Evolutionary conservation across 768 basidiomycete species (phyloP), one percentile per base, ranked within the genome.

Genomic region (Macrolepiota dolichaula): DNA sequence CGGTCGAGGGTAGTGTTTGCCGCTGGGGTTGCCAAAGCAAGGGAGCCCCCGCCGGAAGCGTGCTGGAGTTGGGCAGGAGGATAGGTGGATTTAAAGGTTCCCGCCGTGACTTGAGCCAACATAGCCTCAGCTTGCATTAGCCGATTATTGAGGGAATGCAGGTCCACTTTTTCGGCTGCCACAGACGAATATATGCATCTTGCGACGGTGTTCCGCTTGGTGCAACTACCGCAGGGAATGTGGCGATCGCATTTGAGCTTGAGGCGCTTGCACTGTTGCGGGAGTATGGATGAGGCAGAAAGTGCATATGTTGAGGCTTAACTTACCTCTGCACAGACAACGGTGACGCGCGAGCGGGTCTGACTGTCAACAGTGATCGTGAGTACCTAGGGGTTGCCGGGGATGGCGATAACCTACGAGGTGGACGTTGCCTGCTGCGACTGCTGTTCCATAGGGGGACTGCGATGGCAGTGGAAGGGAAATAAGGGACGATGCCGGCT

Each of bases 91-190:
- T 77, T 70, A 63, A 77, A 77, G 10, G 73, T 67, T 9, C 79
- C 79, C 44, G 74, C 69, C 6, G 78, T 77, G 4, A 86, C 70
- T 65, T 83, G 78, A 4, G 81, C 79, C 17, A 89, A 73, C 47
- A 81, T 75, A 2, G 83, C 73, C 73, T 93, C 91, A 63, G 92
- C 81, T 60, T 84, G 80, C 29, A 88, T 83, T 29, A 92, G 79
- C 12, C 91, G 84, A 71, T 93, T 93, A 68, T 93, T 89, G 42
- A 94, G 79, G 1, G 90, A 90, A 68, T 93, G 91, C 1, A 94
- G 77, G 71, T 94, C 92, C 86, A 94, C 86, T 82, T 93, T 94
- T 76, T 94, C 92, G 15, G 89, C 86, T 0, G 92, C 92, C 15
- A 89, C 91, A 24, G 89, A 84, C 0, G 91, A 90, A 70, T 92